phyloP scores from a whole-genome alignment of 371 early-diverging fungal species.

The Catenaria anguillulae region DNA sequence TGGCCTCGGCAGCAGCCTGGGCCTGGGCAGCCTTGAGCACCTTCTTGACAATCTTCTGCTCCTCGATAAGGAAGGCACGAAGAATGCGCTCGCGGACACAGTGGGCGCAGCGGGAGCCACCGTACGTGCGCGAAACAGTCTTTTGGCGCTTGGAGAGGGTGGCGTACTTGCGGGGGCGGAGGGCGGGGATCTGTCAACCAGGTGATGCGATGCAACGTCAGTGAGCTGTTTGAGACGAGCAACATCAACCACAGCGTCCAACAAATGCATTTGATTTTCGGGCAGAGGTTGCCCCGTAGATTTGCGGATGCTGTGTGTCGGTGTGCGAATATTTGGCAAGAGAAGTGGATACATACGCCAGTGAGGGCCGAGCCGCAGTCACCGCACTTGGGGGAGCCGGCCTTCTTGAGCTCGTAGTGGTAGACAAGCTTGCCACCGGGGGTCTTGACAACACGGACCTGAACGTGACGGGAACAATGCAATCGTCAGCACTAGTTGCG shows the following conservation, averaged over 20 bases:
- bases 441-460: constrained; percentile 91
- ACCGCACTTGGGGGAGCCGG: constrained; percentile 89
- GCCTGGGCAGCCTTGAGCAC: constrained; percentile 67
- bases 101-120: constrained; percentile 83
- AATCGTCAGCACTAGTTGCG: no score
- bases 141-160: constrained; percentile 83
- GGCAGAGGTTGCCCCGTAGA: no score
- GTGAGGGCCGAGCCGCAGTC: constrained; percentile 83
- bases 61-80: constrained; percentile 97
- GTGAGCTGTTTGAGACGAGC: no score
- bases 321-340: no score
- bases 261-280: no score
- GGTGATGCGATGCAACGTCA: no score
- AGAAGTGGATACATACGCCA: constrained; percentile 59
- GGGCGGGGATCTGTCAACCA: no score
- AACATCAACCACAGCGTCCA: no score
- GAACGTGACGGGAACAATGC: no score
- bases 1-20: not conserved
- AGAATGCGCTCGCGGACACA: constrained; percentile 91
- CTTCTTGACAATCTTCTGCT: constrained; percentile 98
- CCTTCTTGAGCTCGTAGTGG: constrained; percentile 86
- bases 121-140: constrained; percentile 90
- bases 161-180: constrained; percentile 81
- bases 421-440: constrained; percentile 88
- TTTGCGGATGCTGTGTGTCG: no score